A percentile compares a stretch with the other conserved stretches of the same genome.
Conservation (phyloP, 495 filamentous ascomycete genomes). For the Tirmania nivea region DNA sequence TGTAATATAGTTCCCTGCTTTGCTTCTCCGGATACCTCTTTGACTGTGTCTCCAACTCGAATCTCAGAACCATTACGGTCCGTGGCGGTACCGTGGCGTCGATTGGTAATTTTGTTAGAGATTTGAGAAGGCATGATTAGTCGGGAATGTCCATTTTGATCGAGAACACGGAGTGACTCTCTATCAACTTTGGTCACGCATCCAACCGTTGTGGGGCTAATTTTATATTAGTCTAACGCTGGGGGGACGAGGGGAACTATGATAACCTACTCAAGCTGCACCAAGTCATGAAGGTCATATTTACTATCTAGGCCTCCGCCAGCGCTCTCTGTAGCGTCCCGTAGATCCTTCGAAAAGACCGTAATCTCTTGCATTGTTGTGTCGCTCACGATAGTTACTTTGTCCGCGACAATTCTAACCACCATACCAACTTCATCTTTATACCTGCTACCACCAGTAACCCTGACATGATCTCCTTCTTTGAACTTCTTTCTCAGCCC, state of each 20-base stretch:
- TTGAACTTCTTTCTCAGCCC: slow-evolving; percentile 82
- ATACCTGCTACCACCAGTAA: slow-evolving; percentile 85
- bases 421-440: slow-evolving; percentile 93
- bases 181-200: slow-evolving; percentile 89
- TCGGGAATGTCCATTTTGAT: slow-evolving; percentile 67
- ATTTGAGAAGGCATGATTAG: slow-evolving; percentile 78
- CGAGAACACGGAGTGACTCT: slow-evolving; percentile 70
- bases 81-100: slow-evolving; percentile 67
- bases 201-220: slow-evolving; percentile 60
- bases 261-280: slow-evolving; percentile 61
- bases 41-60: slow-evolving; percentile 71
- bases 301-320: slow-evolving; percentile 56
- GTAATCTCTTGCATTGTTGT: slow-evolving; percentile 81
- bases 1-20: slow-evolving; percentile 74
- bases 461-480: slow-evolving; percentile 93
- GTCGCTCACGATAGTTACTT: slow-evolving; percentile 78
- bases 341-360: slow-evolving; percentile 91
- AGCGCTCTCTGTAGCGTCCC: slow-evolving; percentile 76
- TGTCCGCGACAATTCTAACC: slow-evolving; percentile 71
- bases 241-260: background rate
- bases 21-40: slow-evolving; percentile 67
- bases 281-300: slow-evolving; percentile 78
- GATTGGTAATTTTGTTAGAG: slow-evolving; percentile 57
- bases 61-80: slow-evolving; percentile 90
- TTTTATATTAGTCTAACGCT: slow-evolving; percentile 19